Evolutionary conservation across 2,329 filamentous ascomycete genomes (phyloP).

Genomic region (Camillea tinctor): DNA sequence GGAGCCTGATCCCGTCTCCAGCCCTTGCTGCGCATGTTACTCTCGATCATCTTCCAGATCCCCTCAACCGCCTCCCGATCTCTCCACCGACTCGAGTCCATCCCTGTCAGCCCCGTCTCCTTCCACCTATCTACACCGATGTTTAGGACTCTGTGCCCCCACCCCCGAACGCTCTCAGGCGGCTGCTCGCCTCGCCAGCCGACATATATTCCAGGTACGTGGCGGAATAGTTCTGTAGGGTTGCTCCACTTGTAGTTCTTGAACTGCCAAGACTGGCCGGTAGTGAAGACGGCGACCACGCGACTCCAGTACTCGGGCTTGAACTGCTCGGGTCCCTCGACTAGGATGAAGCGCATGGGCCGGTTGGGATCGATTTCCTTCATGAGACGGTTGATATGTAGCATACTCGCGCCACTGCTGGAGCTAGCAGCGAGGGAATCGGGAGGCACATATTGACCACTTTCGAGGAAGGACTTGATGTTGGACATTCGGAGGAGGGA

Average conservation of each 20-base stretch:
- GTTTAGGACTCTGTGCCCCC: constrained; percentile 80
- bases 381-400: constrained; percentile 79
- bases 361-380: constrained; percentile 67
- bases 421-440: constrained; percentile 60
- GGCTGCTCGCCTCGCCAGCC: constrained; percentile 85
- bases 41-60: constrained; percentile 88
- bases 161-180: constrained; percentile 75
- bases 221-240: constrained; percentile 83
- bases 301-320: constrained; percentile 97
- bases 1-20: constrained; percentile 75
- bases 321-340: constrained; percentile 91
- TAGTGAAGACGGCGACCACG: constrained; percentile 95
- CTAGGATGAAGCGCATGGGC: constrained; percentile 89
- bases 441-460: constrained; percentile 76
- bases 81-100: constrained; percentile 66
- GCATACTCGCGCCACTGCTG: constrained; percentile 70
- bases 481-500: constrained; percentile 94
- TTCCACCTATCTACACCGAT: constrained; percentile 85
- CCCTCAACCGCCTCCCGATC: constrained; percentile 91
- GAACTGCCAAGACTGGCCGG: constrained; percentile 97
- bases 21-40: constrained; percentile 79
- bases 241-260: constrained; percentile 96
- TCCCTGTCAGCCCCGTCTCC: constrained; percentile 42
- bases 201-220: constrained; percentile 83
- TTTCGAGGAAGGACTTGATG: constrained; percentile 88